Conservation (phyloP, 352 stramenopile species). For the Thalassiosira livingstoniorum region DNA sequence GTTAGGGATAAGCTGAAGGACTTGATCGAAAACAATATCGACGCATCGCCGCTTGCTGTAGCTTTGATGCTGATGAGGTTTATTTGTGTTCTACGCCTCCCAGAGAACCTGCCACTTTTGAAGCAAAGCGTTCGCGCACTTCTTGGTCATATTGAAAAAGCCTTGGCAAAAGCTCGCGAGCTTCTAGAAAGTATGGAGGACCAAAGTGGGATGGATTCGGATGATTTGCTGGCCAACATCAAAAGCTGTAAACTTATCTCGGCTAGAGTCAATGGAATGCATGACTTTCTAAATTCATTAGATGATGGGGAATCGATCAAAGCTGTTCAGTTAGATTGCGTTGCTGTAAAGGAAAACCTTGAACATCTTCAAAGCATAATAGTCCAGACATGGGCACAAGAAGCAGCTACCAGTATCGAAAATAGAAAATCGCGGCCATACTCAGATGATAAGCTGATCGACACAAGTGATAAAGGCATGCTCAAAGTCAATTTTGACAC, state of each 20-base stretch:
- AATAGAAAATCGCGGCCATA: background rate
- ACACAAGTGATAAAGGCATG: background rate
- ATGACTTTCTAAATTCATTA: too few species aligned
- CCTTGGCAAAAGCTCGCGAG: background rate
- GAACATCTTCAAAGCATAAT: slow-evolving; percentile 74
- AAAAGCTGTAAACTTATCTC: slow-evolving; percentile 89
- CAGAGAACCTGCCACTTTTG: background rate
- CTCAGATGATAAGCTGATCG: background rate
- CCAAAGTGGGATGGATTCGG: background rate
- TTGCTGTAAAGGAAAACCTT: slow-evolving; percentile 90
- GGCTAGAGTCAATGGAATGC: slow-evolving; percentile 84
- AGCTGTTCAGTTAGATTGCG: slow-evolving; percentile 75
- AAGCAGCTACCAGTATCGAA: slow-evolving; percentile 64
- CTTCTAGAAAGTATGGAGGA: background rate
- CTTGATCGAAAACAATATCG: slow-evolving; percentile 77
- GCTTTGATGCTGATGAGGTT: background rate
- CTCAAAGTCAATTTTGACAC: background rate
- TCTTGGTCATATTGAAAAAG: background rate
- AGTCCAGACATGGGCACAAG: slow-evolving; percentile 89
- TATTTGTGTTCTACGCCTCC: background rate
- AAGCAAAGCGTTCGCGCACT: background rate
- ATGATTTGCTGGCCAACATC: slow-evolving; percentile 70
- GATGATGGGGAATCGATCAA: too few species aligned
- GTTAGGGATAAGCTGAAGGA: slow-evolving; percentile 65
- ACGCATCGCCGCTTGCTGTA: background rate